Base-by-base conservation (phyloP, 2,329 filamentous ascomycete genomes). In the Cephalotrichum gorgonifer region DNA sequence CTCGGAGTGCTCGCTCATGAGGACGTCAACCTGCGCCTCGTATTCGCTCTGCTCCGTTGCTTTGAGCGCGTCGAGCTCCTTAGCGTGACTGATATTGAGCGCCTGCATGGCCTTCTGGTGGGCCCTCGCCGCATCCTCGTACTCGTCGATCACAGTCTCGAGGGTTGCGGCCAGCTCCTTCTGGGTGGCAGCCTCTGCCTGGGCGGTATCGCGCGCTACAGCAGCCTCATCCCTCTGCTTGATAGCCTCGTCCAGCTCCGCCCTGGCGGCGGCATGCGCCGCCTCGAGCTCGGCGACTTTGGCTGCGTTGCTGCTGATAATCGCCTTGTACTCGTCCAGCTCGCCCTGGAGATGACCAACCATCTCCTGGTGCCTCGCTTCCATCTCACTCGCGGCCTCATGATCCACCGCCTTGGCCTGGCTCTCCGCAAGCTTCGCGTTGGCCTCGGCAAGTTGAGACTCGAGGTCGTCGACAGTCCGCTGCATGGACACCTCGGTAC, bases 281-380 rank as follows among this genome's bases (percentile, higher is more conserved):
- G 82, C 69, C 64, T 95, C 88, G 14, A 95, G 73, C 54, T 86
- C 78, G 3, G 81, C 74, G 27, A 95, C 81, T 57, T 83, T 86
- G 35, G 75, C 62, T 12, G 81, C 72, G 57, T 90, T 87, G 55
- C 71, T 75, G 54, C 77, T 75, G 57, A 94, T 83, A 33, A 86
- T 78, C 3, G 75, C 69, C 67, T 86, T 90, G 67, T 95, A 89
- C 60, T 88, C 82, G 47, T 90, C 81, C 48, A 96, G 83, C 61
- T 95, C 84, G 51, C 68, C 74, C 53, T 86, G 85, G 39, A 96
- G 67, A 42, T 72, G 72, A 31, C 72, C 68, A 30, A 86, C 68
- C 44, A 83, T 67, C 31, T 76, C 72, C 51, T 83, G 69, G 52
- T 87, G 80, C 59, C 76, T 74, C 38, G 64, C 64, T 31, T 75